phyloP scores from a whole-genome alignment of 129 eudicot genomes.

The Deinandra increscens region DNA sequence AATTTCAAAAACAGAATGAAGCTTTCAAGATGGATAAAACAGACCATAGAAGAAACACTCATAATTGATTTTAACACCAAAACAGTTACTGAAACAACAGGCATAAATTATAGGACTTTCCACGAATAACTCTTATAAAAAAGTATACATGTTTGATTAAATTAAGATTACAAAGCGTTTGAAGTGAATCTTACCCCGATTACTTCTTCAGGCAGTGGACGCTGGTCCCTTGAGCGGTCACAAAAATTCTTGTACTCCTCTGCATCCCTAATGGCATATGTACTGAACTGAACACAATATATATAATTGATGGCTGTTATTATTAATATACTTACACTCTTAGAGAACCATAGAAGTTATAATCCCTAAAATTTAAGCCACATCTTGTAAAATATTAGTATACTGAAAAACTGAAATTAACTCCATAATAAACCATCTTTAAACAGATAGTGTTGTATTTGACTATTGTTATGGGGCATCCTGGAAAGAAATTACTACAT shows the following conservation, averaged over 20 bases:
- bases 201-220: conserved; percentile 97
- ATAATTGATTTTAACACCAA: background rate
- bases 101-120: background rate
- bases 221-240: conserved; percentile 90
- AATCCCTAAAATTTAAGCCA: background rate
- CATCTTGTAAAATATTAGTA: background rate
- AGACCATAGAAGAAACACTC: background rate
- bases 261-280: conserved; percentile 92
- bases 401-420: background rate
- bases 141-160: background rate
- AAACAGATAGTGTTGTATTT: background rate
- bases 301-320: conserved; percentile 24
- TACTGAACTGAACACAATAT: conserved; percentile 55
- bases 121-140: conserved; percentile 6
- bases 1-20: background rate
- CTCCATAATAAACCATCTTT: background rate
- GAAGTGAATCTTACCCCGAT: conserved; percentile 63
- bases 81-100: background rate
- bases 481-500: background rate
- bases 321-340: background rate
- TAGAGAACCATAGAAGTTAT: background rate
- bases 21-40: background rate
- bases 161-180: background rate
- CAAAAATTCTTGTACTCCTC: conserved; percentile 99
- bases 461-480: background rate